Conservation (phyloP, 163 green algal genomes). For the Scenedesmus sp. region DNA sequence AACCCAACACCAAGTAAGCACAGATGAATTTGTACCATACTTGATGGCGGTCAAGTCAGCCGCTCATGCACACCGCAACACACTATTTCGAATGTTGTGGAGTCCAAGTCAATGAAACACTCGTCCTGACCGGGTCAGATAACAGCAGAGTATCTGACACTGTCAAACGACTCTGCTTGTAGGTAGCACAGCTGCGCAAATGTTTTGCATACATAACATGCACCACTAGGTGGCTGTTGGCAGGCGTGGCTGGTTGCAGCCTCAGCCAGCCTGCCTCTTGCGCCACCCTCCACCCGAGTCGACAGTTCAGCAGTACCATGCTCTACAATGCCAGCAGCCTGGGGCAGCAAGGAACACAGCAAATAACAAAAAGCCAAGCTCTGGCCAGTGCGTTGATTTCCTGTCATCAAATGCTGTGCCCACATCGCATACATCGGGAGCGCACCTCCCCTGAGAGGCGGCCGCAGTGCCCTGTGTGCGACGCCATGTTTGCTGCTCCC, state of each 20-base stretch:
- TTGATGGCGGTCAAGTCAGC: too few species aligned
- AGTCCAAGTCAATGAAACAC: too few species aligned
- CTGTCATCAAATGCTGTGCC: background rate
- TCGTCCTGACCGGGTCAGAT: too few species aligned
- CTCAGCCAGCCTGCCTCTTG: background rate
- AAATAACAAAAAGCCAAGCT: background rate
- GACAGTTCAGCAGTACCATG: background rate
- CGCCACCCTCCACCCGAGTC: background rate
- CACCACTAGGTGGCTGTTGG: background rate
- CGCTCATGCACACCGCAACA: too few species aligned
- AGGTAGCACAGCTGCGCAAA: background rate
- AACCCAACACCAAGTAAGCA: too few species aligned
- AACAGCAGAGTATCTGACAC: too few species aligned
- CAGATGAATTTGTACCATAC: too few species aligned
- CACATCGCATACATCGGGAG: background rate
- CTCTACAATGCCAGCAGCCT: background rate
- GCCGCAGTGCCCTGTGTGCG: background rate
- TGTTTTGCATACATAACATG: background rate
- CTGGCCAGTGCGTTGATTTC: background rate
- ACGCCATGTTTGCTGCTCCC: background rate
- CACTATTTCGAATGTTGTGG: too few species aligned
- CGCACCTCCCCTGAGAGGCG: background rate
- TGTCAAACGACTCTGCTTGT: background rate
- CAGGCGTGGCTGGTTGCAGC: background rate
- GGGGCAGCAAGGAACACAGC: background rate